Evolutionary conservation across 495 filamentous ascomycete species (phyloP).

Genomic region (Penicillium robsamsonii): DNA sequence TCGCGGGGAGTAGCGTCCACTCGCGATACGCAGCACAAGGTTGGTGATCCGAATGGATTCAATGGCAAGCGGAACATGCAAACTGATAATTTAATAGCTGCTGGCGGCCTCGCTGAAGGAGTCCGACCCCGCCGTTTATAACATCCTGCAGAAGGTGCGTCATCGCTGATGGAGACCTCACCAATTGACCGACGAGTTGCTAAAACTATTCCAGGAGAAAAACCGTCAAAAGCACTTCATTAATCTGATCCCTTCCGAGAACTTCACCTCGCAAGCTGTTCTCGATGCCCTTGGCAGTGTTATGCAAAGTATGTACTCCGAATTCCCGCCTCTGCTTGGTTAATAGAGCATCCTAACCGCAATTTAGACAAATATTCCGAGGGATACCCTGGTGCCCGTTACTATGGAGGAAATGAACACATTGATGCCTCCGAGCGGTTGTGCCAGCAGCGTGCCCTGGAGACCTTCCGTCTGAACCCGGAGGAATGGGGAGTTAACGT

Average conservation of each 20-base stretch:
- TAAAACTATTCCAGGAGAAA: conserved; percentile 69
- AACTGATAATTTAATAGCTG: conserved; percentile 51
- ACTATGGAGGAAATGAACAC: conserved; percentile 95
- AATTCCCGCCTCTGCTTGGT: conserved; percentile 10
- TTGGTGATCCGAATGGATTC: conserved; percentile 12
- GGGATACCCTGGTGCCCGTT: conserved; percentile 93
- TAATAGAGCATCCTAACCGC: conserved; percentile 13
- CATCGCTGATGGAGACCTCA: conserved; percentile 9
- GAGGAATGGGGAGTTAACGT: conserved; percentile 98
- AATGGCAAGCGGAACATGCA: conserved; percentile 8
- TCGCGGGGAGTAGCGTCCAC: conserved; percentile 39
- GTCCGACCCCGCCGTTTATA: conserved; percentile 80
- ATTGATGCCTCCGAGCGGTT: conserved; percentile 88
- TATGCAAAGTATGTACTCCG: conserved; percentile 79
- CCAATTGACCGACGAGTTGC: conserved; percentile 3
- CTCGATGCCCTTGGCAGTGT: conserved; percentile 94
- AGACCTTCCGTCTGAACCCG: conserved; percentile 77
- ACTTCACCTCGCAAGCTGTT: conserved; percentile 97
- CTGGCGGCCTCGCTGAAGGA: conserved; percentile 75
- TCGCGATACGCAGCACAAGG: conserved; percentile 46
- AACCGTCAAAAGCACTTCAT: conserved; percentile 93
- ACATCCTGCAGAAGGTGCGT: conserved; percentile 84
- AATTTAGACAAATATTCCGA: conserved; percentile 95
- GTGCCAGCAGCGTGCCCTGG: conserved; percentile 84
- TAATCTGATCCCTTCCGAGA: conserved; percentile 97